These are phyloP conservation scores for Hypoxylon lienhwacheense DNA, from an alignment of 495 filamentous ascomycete genomes.

Conservation along the genomic window DNA sequence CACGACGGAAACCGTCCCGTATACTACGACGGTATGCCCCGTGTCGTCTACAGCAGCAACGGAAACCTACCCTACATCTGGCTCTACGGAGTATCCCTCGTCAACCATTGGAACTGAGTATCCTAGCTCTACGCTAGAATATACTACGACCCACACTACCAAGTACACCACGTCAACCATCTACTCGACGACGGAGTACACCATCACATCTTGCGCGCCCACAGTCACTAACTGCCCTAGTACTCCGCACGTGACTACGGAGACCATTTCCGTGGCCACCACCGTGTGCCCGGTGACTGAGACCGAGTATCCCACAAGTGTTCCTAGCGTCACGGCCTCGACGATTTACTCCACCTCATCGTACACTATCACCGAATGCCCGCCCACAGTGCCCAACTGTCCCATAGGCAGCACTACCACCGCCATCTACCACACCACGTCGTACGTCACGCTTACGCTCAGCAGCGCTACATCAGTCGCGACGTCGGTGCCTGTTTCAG, in stretches of 20 bases:
- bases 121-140: constrained; percentile 5
- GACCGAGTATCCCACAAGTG: constrained; percentile 6
- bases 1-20: constrained; percentile 21
- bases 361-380: constrained; percentile 8
- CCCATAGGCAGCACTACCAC: constrained; percentile 34
- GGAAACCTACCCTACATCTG: too few relatives aligned
- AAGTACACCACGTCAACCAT: constrained; percentile 28
- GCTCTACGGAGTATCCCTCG: too few relatives aligned
- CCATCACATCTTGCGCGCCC: constrained; percentile 25
- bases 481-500: too few relatives aligned
- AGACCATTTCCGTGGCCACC: constrained; percentile 33
- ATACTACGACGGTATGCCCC: constrained; percentile 23
- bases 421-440: constrained; percentile 25
- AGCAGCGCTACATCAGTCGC: constrained; percentile 18
- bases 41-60: constrained; percentile 6
- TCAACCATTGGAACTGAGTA: too few relatives aligned
- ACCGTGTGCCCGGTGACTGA: constrained; percentile 40
- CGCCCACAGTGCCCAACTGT: constrained; percentile 41
- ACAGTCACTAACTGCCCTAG: constrained; percentile 49
- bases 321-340: constrained; percentile 4
- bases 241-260: constrained; percentile 28
- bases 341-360: constrained; percentile 2
- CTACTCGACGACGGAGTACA: constrained; percentile 29
- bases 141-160: too few relatives aligned
- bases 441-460: neutral